Evolutionary conservation across 2,329 filamentous ascomycete species (phyloP).

Genomic region (Periconia sp.): DNA sequence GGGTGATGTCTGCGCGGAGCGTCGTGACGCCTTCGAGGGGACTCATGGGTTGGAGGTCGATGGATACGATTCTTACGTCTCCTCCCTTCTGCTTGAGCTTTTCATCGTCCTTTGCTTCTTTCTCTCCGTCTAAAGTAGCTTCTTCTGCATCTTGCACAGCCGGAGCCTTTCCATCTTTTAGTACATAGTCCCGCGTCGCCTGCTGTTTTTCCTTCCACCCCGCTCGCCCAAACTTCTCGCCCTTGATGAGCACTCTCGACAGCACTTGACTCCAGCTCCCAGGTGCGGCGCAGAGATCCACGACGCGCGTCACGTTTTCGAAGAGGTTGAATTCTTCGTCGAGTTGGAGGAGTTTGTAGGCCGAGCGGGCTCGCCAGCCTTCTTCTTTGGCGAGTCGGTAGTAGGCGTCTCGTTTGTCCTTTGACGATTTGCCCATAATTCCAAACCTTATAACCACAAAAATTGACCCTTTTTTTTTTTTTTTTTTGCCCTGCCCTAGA

Average conservation of each 20-base stretch:
- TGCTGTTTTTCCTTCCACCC: slow-evolving; percentile 86
- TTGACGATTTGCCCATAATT: slow-evolving; percentile 91
- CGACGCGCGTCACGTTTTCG: slow-evolving; percentile 83
- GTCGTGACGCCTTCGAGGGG: slow-evolving; percentile 90
- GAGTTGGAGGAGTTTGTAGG: slow-evolving; percentile 95
- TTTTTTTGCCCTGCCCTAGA: neutral
- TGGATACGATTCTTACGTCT: slow-evolving; percentile 90
- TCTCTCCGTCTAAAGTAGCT: slow-evolving; percentile 7
- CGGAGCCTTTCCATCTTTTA: slow-evolving; percentile 34
- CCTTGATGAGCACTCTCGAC: slow-evolving; percentile 88
- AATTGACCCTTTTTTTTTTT: neutral
- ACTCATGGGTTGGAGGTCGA: slow-evolving; percentile 94
- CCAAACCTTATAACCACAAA: neutral
- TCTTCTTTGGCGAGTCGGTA: slow-evolving; percentile 98
- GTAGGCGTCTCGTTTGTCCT: slow-evolving; percentile 97
- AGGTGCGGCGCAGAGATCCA: slow-evolving; percentile 93
- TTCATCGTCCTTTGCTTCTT: slow-evolving; percentile 18
- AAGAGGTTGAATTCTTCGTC: slow-evolving; percentile 97
- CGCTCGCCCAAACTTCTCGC: slow-evolving; percentile 82
- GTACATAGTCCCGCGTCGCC: slow-evolving; percentile 63
- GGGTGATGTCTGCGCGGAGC: slow-evolving; percentile 93
- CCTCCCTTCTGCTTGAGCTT: slow-evolving; percentile 56
- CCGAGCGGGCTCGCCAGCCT: slow-evolving; percentile 94
- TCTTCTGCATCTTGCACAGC: neutral
- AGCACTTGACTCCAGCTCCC: slow-evolving; percentile 98